A percentile compares a stretch with the other conserved stretches of the same genome.
These are phyloP conservation scores for Colletotrichum zoysiae DNA, from an alignment of 2,329 filamentous ascomycete species.

Conservation along the genomic window DNA sequence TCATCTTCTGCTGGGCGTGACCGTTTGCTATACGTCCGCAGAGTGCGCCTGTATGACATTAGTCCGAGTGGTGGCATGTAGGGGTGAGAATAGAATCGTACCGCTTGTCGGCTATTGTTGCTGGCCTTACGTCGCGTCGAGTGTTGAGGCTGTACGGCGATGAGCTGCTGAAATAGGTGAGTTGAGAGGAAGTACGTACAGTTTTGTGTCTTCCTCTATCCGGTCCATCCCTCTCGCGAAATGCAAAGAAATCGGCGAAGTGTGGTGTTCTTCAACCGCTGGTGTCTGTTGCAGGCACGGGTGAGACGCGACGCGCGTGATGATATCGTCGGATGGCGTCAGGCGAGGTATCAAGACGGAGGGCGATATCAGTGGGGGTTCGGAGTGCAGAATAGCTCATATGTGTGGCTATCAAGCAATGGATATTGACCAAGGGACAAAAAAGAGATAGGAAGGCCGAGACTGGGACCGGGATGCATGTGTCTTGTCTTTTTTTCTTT, in stretches of 20 bases:
- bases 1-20: constrained; percentile 27
- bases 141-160: neutral
- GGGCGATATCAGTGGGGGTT: neutral
- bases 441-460: neutral
- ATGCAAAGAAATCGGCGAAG: neutral
- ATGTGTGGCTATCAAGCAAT: neutral
- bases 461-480: neutral
- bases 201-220: neutral
- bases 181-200: neutral
- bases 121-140: neutral
- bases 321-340: neutral
- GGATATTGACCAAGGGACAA: no score
- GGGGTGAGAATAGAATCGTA: neutral
- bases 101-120: constrained; percentile 33
- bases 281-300: neutral
- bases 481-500: neutral
- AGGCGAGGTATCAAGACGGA: neutral
- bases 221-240: constrained; percentile 11
- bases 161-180: neutral
- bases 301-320: constrained; percentile 19
- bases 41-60: constrained; percentile 17
- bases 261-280: no score
- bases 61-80: neutral
- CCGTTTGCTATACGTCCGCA: constrained; percentile 58
- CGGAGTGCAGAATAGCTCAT: no score